These are phyloP conservation scores for Wallacemonas sp. DNA, from an alignment of 208 protist species.

Conservation along the genomic window DNA sequence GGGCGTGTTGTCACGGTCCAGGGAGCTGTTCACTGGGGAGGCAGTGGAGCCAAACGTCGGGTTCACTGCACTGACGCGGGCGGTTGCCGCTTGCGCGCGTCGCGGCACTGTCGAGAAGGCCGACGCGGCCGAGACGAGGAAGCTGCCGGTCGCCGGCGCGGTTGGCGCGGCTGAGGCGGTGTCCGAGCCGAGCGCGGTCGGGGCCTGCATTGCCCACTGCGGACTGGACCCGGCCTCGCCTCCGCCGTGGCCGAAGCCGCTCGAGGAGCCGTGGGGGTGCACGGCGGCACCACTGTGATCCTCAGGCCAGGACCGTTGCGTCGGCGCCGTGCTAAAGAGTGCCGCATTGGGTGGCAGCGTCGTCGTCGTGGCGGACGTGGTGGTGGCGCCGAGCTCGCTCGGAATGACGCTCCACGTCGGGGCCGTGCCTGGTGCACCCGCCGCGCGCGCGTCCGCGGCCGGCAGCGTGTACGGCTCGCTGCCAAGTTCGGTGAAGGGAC, in stretches of 20 bases:
- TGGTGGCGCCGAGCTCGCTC: neutral
- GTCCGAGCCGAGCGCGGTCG: too few species aligned
- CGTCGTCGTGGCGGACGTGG: neutral
- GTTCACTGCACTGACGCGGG: too few species aligned
- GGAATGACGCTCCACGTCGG: constrained; percentile 4
- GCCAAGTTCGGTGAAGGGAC: too few species aligned
- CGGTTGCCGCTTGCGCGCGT: neutral
- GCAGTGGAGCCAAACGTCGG: neutral
- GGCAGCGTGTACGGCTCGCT: too few species aligned
- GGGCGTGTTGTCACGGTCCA: too few species aligned
- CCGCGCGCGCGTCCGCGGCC: too few species aligned
- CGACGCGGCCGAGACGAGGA: neutral
- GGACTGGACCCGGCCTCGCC: too few species aligned
- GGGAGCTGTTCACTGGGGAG: neutral
- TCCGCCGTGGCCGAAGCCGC: neutral
- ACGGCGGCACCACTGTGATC: too few species aligned
- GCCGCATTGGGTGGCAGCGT: neutral
- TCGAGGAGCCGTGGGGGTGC: too few species aligned
- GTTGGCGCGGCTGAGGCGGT: neutral
- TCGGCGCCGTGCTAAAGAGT: constrained; percentile 1
- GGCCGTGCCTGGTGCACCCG: too few species aligned
- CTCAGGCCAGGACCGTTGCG: too few species aligned
- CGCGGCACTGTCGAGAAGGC: constrained; percentile 8
- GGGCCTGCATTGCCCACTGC: neutral
- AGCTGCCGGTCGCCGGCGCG: neutral